A percentile compares a stretch with the other conserved stretches of the same genome.
phyloP scores from a whole-genome alignment of 441 rosid species.

The Croton setiger region DNA sequence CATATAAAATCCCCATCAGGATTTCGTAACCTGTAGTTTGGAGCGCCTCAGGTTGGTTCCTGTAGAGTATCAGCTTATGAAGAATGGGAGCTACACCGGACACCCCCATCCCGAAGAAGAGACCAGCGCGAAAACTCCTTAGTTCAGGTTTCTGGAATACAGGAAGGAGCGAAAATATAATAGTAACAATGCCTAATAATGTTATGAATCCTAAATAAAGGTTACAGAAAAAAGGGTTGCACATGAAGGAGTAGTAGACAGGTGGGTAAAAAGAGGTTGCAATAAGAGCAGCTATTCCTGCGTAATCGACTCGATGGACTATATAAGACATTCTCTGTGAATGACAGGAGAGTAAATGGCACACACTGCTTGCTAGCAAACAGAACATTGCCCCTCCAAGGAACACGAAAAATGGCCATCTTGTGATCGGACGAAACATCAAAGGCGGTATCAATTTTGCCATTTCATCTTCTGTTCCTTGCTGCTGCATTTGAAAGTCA shows the following conservation, averaged over 20 bases:
- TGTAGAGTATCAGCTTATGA: constrained; percentile 39
- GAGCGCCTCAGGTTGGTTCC: constrained; percentile 35
- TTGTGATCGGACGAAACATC: constrained; percentile 29
- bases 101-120: constrained; percentile 43
- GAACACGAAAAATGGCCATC: constrained; percentile 48
- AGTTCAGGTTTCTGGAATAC: constrained; percentile 38
- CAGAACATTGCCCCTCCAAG: constrained; percentile 49
- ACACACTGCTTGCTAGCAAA: constrained; percentile 39
- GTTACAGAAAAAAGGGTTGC: constrained; percentile 20
- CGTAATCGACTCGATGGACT: constrained; percentile 43
- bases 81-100: constrained; percentile 38
- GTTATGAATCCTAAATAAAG: constrained; percentile 41
- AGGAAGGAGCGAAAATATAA: constrained; percentile 36
- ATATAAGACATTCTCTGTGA: constrained; percentile 40
- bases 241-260: constrained; percentile 15
- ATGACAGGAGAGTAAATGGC: constrained; percentile 45
- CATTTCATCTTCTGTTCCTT: constrained; percentile 26
- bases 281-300: constrained; percentile 43
- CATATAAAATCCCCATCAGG: constrained; percentile 37
- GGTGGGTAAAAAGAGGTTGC: constrained; percentile 28
- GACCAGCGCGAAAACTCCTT: constrained; percentile 29
- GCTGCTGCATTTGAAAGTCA: constrained; percentile 26
- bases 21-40: constrained; percentile 39
- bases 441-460: constrained; percentile 24
- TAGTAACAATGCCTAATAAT: constrained; percentile 30